These are phyloP conservation scores for Chloris gayana DNA, from an alignment of 176 grass and related monocot genomes.

Conservation along the genomic window DNA sequence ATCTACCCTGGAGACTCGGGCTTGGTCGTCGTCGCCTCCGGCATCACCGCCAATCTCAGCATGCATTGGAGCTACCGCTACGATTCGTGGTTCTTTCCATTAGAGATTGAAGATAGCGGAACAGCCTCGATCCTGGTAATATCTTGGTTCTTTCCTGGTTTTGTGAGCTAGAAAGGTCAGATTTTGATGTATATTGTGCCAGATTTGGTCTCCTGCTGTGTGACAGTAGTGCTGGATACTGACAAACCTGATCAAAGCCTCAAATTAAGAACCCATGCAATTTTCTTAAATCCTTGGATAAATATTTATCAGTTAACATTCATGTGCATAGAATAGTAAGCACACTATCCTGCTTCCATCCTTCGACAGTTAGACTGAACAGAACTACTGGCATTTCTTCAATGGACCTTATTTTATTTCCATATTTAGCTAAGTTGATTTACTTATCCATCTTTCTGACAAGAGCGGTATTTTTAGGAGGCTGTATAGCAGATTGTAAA, in stretches of 20 bases:
- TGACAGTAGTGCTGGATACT: neutral
- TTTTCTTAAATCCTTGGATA: neutral
- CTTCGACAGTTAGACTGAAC: neutral
- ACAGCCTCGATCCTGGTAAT: conserved; percentile 75
- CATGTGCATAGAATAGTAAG: neutral
- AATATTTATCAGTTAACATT: neutral
- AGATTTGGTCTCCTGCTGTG: conserved; percentile 7
- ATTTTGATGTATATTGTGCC: conserved; percentile 22
- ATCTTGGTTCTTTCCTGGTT: neutral
- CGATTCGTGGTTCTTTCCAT: conserved; percentile 53
- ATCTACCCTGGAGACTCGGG: conserved; percentile 46
- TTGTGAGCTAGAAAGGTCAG: neutral
- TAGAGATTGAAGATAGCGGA: conserved; percentile 70
- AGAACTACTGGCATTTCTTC: neutral
- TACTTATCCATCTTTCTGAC: neutral
- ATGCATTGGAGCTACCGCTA: conserved; percentile 85
- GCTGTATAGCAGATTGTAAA: neutral
- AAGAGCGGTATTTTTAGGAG: neutral
- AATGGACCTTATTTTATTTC: neutral
- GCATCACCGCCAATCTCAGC: conserved; percentile 65
- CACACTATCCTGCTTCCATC: neutral
- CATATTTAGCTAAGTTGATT: neutral
- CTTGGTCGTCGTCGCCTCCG: conserved; percentile 70
- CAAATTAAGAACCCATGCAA: neutral
- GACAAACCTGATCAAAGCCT: neutral